A percentile compares a stretch with the other conserved stretches of the same genome.
Evolutionary conservation across 352 stramenopile genomes (phyloP).

Genomic region (Phytophthora pini): DNA sequence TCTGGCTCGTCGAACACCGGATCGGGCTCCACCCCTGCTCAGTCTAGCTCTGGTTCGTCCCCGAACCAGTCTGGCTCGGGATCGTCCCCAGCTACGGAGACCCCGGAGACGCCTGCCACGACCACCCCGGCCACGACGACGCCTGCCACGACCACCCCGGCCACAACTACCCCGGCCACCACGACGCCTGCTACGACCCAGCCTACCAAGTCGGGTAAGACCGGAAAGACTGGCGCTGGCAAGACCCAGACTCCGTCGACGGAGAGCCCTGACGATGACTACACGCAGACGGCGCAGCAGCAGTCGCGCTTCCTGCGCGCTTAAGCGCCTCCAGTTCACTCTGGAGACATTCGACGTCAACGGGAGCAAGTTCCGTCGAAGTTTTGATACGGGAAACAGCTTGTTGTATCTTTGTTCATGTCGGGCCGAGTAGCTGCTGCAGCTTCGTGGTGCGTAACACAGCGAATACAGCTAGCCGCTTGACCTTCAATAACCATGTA

Average conservation of each 20-base stretch:
- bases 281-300: slow-evolving; percentile 31
- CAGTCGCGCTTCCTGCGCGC: slow-evolving; percentile 33
- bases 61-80: slow-evolving; percentile 20
- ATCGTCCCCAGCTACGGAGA: slow-evolving; percentile 6
- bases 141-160: background rate
- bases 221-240: slow-evolving; percentile 26
- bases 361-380: slow-evolving; percentile 37
- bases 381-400: slow-evolving; percentile 34
- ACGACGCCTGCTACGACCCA: slow-evolving; percentile 17
- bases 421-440: slow-evolving; percentile 13
- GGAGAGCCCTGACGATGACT: slow-evolving; percentile 28
- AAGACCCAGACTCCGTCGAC: slow-evolving; percentile 12
- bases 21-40: slow-evolving; percentile 10
- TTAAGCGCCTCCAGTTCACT: slow-evolving; percentile 16
- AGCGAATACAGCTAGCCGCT: slow-evolving; percentile 27
- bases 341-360: slow-evolving; percentile 35
- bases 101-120: slow-evolving; percentile 12
- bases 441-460: slow-evolving; percentile 18
- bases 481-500: slow-evolving; percentile 29
- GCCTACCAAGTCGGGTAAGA: slow-evolving; percentile 28
- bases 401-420: slow-evolving; percentile 43
- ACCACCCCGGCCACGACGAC: slow-evolving; percentile 7
- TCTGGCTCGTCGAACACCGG: background rate
- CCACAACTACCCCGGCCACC: slow-evolving; percentile 10
- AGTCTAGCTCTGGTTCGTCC: slow-evolving; percentile 16